These are phyloP conservation scores for Dendrocalamus sinicus DNA, from an alignment of 176 grass and related monocot species.

Conservation along the genomic window DNA sequence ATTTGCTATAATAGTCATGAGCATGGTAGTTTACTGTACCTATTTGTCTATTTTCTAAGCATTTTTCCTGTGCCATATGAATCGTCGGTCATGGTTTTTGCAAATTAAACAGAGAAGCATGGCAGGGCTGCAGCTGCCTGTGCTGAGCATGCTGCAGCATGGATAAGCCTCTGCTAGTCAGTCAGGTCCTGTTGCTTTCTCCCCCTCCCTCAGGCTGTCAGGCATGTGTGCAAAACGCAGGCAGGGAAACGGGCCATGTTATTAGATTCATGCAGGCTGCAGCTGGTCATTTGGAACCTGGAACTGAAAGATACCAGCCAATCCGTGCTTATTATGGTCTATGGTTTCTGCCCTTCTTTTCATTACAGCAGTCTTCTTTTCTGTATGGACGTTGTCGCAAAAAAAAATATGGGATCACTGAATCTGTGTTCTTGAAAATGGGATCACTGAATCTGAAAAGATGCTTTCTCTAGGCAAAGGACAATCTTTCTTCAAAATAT, in stretches of 20 bases:
- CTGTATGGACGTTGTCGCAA: not conserved
- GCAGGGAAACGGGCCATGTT: slow-evolving; percentile 9
- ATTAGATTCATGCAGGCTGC: not conserved
- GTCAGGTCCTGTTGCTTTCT: slow-evolving; percentile 23
- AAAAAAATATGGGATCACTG: slow-evolving; percentile 6
- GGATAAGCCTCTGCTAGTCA: slow-evolving; percentile 42
- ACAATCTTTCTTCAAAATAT: not conserved
- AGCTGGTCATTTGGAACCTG: slow-evolving; percentile 22
- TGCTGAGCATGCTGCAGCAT: slow-evolving; percentile 25
- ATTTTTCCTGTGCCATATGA: not conserved
- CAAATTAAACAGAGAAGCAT: slow-evolving; percentile 35
- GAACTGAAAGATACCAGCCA: slow-evolving; percentile 1
- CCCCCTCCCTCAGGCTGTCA: no score
- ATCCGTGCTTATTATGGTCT: slow-evolving; percentile 17
- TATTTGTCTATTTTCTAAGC: not conserved
- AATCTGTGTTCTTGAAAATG: slow-evolving; percentile 1
- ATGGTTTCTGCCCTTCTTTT: slow-evolving; percentile 33
- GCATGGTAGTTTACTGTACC: not conserved
- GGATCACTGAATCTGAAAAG: slow-evolving; percentile 35
- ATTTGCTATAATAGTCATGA: slow-evolving; percentile 26
- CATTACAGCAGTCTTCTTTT: not conserved
- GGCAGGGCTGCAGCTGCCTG: slow-evolving; percentile 6
- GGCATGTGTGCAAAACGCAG: slow-evolving; percentile 37
- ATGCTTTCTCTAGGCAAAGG: slow-evolving; percentile 11
- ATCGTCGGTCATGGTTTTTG: slow-evolving; percentile 40